A percentile compares a stretch with the other conserved stretches of the same genome.
Conservation (phyloP, 169 alveolate species). For the Plasmodium inui region DNA sequence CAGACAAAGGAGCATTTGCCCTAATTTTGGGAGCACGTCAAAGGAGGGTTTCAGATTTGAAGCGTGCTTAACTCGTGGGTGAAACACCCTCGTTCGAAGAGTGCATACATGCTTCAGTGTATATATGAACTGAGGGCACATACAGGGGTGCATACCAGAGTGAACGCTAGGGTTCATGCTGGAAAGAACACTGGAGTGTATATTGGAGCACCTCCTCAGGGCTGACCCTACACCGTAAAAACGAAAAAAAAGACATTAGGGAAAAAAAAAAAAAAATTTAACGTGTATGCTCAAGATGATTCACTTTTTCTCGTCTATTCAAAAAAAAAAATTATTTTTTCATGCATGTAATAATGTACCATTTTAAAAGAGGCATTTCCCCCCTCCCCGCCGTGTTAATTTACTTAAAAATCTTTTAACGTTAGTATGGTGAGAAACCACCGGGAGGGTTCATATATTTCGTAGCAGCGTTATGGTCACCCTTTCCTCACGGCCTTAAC, state of each 20-base stretch:
- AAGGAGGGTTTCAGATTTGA: neutral
- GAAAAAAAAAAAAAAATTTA: constrained; percentile 11
- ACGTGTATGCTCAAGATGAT: neutral
- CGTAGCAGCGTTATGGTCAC: neutral
- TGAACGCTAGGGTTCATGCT: neutral
- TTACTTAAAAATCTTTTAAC: neutral
- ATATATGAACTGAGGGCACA: neutral
- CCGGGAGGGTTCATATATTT: neutral
- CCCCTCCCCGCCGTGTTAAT: neutral
- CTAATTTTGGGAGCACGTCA: neutral
- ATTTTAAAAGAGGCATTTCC: neutral
- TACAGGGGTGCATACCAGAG: neutral
- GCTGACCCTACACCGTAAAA: neutral
- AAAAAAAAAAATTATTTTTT: constrained; percentile 25
- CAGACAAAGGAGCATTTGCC: neutral
- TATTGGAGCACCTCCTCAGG: neutral
- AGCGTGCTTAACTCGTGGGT: neutral
- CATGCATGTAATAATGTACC: neutral
- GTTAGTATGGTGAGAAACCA: neutral
- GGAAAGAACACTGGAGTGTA: neutral
- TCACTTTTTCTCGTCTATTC: constrained; percentile 43
- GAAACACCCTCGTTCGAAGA: neutral
- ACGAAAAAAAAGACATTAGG: constrained; percentile 39
- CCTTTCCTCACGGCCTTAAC: neutral
- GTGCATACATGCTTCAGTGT: neutral